Conservation (phyloP, 257 asterid species). For the Petunia axillaris region DNA sequence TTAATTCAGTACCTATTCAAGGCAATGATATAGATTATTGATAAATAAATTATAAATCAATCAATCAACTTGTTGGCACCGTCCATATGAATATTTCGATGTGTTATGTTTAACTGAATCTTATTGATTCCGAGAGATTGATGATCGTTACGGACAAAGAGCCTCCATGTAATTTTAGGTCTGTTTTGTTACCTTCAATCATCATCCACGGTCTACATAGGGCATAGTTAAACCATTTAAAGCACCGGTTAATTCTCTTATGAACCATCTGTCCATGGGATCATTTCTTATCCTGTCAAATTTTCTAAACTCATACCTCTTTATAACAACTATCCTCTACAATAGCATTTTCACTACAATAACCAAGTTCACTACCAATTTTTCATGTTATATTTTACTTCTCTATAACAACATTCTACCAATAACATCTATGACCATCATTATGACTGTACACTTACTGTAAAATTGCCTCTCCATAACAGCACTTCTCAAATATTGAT, state of each 20-base stretch:
- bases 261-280: neutral
- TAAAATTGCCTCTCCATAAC: no score
- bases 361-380: no score
- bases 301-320: neutral
- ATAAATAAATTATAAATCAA: slow-evolving; percentile 10
- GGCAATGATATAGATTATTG: neutral
- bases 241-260: neutral
- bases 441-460: no score
- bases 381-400: no score
- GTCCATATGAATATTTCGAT: neutral
- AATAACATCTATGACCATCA: no score
- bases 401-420: no score
- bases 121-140: neutral
- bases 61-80: neutral
- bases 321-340: neutral
- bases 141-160: neutral
- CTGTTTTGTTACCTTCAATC: neutral
- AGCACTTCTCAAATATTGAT: no score
- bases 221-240: neutral
- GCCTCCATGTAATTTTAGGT: neutral
- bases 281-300: neutral
- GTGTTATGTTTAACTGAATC: neutral
- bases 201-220: neutral
- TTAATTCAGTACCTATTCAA: neutral
- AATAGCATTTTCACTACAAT: no score